Evolutionary conservation across 371 early-diverging fungal genomes (phyloP).

Genomic region (Syncephalis fuscata): DNA sequence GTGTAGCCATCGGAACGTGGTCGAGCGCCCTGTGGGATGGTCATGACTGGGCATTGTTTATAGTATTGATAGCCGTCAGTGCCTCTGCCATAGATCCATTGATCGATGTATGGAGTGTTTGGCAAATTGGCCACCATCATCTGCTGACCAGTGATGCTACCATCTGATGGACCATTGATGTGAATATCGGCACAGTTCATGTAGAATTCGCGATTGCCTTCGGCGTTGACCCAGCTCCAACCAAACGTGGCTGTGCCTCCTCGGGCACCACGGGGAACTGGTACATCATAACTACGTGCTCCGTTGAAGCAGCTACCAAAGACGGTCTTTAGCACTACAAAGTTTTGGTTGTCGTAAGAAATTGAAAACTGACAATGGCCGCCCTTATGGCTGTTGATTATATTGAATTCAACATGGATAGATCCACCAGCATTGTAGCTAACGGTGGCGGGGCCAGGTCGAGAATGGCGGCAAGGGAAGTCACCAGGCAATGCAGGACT

Average conservation of each 20-base stretch:
- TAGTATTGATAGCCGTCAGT: not conserved
- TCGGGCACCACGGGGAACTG: not conserved
- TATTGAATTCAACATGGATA: not conserved
- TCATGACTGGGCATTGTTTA: too few species aligned
- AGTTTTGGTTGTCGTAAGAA: constrained; percentile 3
- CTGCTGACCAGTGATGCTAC: constrained; percentile 20
- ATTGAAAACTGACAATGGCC: constrained; percentile 7
- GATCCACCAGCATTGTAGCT: not conserved
- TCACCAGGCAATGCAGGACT: not conserved
- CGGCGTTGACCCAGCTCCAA: constrained; percentile 9
- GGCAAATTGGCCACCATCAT: constrained; percentile 28
- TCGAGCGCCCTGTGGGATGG: too few species aligned
- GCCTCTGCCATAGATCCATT: not conserved
- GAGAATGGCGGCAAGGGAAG: not conserved
- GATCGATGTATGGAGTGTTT: constrained; percentile 5
- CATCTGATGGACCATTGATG: constrained; percentile 17
- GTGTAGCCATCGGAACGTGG: too few species aligned
- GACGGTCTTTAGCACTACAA: constrained; percentile 3
- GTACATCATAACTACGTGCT: not conserved
- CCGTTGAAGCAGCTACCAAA: not conserved
- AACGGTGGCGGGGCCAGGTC: not conserved
- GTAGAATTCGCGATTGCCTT: constrained; percentile 48
- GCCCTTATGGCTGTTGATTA: constrained; percentile 1
- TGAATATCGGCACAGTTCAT: constrained; percentile 42
- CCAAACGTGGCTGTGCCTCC: not conserved